Percentiles rank a stretch among this genome's conserved stretches.
These are phyloP conservation scores for Curvularia hawaiiensis DNA, from an alignment of 2,329 filamentous ascomycete species.

Conservation along the genomic window DNA sequence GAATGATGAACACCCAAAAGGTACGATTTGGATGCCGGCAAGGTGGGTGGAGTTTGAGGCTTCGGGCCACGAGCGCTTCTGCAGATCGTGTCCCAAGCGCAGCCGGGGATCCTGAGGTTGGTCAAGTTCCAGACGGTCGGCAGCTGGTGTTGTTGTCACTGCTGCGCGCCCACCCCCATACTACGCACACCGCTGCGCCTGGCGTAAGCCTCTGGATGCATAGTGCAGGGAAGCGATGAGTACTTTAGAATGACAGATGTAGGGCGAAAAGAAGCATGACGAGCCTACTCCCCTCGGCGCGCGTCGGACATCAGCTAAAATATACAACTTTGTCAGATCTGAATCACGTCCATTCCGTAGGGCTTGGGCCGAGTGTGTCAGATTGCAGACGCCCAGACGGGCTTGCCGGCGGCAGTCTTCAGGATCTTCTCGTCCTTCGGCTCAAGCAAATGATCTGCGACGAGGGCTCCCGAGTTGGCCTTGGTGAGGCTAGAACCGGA, in stretches of 20 bases:
- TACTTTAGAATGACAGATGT: conserved; percentile 36
- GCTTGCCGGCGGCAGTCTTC: conserved; percentile 36
- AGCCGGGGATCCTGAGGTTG: conserved; percentile 12
- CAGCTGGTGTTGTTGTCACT: conserved; percentile 17
- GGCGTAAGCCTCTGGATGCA: conserved; percentile 32
- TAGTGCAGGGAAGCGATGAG: conserved; percentile 30
- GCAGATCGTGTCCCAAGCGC: conserved; percentile 15
- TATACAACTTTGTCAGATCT: conserved; percentile 18
- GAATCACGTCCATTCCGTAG: conserved; percentile 11
- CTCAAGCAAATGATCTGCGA: conserved; percentile 39
- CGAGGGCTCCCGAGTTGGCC: conserved; percentile 35
- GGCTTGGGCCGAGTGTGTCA: conserved; percentile 29
- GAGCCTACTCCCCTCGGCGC: conserved; percentile 19
- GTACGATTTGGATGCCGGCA: conserved; percentile 6
- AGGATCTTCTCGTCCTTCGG: conserved; percentile 37
- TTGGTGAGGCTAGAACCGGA: conserved; percentile 33
- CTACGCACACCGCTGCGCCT: conserved; percentile 28
- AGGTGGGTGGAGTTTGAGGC: conserved; percentile 3
- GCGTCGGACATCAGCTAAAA: conserved; percentile 18
- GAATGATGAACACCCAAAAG: conserved; percentile 10
- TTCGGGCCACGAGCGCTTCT: conserved; percentile 6
- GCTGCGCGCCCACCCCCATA: conserved; percentile 22
- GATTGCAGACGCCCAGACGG: conserved; percentile 32
- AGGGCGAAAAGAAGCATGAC: conserved; percentile 37
- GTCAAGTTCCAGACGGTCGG: conserved; percentile 23